phyloP scores from a whole-genome alignment of 306 rosid genomes.

The Quercus glauca region DNA sequence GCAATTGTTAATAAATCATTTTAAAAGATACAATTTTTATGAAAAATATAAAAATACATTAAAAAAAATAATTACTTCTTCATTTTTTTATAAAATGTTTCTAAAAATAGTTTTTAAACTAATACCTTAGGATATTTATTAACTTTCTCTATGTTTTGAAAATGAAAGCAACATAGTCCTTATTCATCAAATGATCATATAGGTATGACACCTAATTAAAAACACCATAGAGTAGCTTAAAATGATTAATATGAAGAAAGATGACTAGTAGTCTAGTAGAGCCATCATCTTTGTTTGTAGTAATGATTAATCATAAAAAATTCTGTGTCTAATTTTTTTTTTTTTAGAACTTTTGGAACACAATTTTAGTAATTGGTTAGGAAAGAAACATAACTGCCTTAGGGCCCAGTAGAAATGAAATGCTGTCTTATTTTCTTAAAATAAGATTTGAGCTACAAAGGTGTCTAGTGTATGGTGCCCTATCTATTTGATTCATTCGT shows the following conservation, averaged over 20 bases:
- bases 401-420: not conserved
- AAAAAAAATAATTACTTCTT: no score
- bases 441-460: not conserved
- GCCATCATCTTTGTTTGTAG: not conserved
- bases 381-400: constrained; percentile 1
- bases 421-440: constrained; percentile 15
- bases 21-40: no score
- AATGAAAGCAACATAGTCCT: not conserved
- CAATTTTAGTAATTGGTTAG: not conserved
- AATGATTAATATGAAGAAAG: not conserved
- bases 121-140: no score
- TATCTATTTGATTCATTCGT: constrained; percentile 6
- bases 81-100: no score
- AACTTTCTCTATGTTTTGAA: no score
- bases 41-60: no score
- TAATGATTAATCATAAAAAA: not conserved
- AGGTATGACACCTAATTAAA: not conserved
- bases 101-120: no score
- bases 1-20: no score
- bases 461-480: constrained; percentile 22
- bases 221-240: not conserved
- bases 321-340: not conserved
- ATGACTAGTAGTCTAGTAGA: no score
- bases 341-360: not conserved
- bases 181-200: no score